Evolutionary conservation across 1,284 basidiomycete species (phyloP).

Genomic region (Stygiomarasmius scandens): DNA sequence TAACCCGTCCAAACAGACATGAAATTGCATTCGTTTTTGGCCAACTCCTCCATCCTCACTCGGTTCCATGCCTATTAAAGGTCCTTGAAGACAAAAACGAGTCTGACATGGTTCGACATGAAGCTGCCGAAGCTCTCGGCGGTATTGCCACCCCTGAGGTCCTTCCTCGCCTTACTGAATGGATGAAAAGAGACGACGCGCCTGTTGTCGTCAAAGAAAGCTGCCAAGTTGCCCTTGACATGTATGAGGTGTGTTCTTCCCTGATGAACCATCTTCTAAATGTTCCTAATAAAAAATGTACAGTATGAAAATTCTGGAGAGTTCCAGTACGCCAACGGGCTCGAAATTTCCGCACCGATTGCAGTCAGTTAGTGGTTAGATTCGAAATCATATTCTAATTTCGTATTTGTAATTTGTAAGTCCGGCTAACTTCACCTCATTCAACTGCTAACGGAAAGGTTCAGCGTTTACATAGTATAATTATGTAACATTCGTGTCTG

Average conservation of each 20-base stretch:
- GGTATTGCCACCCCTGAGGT: constrained; percentile 95
- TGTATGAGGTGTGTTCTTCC: constrained; percentile 79
- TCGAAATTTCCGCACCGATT: constrained; percentile 22
- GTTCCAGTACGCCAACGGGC: constrained; percentile 77
- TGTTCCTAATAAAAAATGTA: not conserved
- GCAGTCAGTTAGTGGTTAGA: constrained; percentile 2
- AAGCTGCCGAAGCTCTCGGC: constrained; percentile 97
- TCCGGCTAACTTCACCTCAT: not conserved
- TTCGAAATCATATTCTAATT: not conserved
- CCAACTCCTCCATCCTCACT: constrained; percentile 88
- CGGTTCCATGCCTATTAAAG: constrained; percentile 82
- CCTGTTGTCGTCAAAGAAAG: constrained; percentile 94
- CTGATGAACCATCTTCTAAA: not conserved
- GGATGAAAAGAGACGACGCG: constrained; percentile 77
- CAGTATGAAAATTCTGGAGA: constrained; percentile 90
- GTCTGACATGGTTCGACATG: constrained; percentile 98
- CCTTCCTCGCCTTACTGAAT: constrained; percentile 83
- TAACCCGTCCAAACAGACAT: constrained; percentile 57
- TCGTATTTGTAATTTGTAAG: not conserved
- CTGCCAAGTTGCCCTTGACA: constrained; percentile 95
- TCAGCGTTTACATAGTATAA: not conserved
- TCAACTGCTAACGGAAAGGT: not conserved
- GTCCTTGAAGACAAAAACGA: constrained; percentile 79
- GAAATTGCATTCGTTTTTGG: constrained; percentile 99
- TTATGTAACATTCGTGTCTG: too few relatives aligned